Conservation (phyloP, 805 yeast species). For the Sugiyamaella smithiae region DNA sequence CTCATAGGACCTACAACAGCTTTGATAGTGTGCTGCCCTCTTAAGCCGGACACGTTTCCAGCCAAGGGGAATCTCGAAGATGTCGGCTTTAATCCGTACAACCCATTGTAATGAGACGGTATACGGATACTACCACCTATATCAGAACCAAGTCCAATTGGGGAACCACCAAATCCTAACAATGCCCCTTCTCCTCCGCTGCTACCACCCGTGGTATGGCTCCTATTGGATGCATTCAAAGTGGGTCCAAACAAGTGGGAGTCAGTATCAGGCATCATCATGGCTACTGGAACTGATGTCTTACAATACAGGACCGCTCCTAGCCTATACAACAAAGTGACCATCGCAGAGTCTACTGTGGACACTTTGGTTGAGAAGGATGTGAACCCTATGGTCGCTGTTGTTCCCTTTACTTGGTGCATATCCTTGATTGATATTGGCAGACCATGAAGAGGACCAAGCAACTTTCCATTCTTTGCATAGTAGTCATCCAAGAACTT, state of each 20-base stretch:
- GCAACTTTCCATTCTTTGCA: slow-evolving; percentile 48
- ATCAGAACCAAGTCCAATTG: slow-evolving; percentile 56
- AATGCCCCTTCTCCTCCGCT: slow-evolving; percentile 53
- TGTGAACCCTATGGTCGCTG: slow-evolving; percentile 50
- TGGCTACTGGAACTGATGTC: slow-evolving; percentile 54
- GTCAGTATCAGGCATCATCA: slow-evolving; percentile 49
- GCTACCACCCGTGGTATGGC: slow-evolving; percentile 51
- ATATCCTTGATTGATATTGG: slow-evolving; percentile 65
- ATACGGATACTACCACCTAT: slow-evolving; percentile 56
- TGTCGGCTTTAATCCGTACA: slow-evolving; percentile 50
- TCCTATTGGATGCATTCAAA: slow-evolving; percentile 44
- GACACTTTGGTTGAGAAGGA: slow-evolving; percentile 38
- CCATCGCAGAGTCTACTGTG: slow-evolving; percentile 38
- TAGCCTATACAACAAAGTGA: slow-evolving; percentile 43
- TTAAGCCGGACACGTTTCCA: slow-evolving; percentile 40
- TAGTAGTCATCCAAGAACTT: slow-evolving; percentile 52
- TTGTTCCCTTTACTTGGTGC: slow-evolving; percentile 46
- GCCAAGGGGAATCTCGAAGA: slow-evolving; percentile 48
- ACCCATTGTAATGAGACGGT: slow-evolving; percentile 54
- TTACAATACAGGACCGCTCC: slow-evolving; percentile 57
- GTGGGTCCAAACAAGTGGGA: slow-evolving; percentile 47
- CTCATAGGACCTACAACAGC: slow-evolving; percentile 46
- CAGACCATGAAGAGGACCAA: slow-evolving; percentile 61
- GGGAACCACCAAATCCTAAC: slow-evolving; percentile 45
- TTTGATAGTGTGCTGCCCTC: slow-evolving; percentile 47